Evolutionary conservation across 2,329 filamentous ascomycete species (phyloP).

Genomic region (Macrophomina tecta): DNA sequence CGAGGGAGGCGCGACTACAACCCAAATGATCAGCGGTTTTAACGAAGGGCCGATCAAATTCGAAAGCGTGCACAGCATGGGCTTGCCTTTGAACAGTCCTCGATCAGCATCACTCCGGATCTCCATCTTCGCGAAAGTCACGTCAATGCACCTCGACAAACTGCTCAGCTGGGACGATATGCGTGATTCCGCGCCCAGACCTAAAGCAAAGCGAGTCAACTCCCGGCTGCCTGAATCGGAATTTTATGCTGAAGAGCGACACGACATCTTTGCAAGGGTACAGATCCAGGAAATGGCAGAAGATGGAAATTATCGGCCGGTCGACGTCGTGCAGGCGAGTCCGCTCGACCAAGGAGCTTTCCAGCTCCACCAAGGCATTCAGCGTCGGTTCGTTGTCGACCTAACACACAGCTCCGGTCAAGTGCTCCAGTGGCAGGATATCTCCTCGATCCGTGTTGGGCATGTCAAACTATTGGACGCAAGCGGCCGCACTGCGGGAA

Average conservation of each 20-base stretch:
- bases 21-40: slow-evolving; percentile 91
- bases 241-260: slow-evolving; percentile 90
- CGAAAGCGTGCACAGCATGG: slow-evolving; percentile 98
- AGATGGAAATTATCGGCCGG: slow-evolving; percentile 85
- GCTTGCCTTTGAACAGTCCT: slow-evolving; percentile 79
- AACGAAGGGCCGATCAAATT: slow-evolving; percentile 92
- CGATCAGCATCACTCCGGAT: slow-evolving; percentile 79
- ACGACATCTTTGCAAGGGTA: slow-evolving; percentile 86
- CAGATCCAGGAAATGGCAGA: slow-evolving; percentile 93
- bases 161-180: slow-evolving; percentile 99
- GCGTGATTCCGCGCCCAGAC: slow-evolving; percentile 71
- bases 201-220: slow-evolving; percentile 63
- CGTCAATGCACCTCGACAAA: slow-evolving; percentile 94
- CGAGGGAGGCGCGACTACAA: slow-evolving; percentile 85
- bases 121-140: slow-evolving; percentile 89
- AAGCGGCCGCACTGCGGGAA: slow-evolving; percentile 81
- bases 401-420: slow-evolving; percentile 92
- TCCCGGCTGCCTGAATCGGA: slow-evolving; percentile 85
- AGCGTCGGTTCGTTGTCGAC: slow-evolving; percentile 84
- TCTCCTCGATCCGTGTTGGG: slow-evolving; percentile 77
- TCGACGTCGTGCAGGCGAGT: slow-evolving; percentile 87
- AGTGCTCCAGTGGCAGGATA: slow-evolving; percentile 84
- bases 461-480: slow-evolving; percentile 83
- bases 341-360: slow-evolving; percentile 89
- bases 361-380: slow-evolving; percentile 92